phyloP scores from a whole-genome alignment of 2,329 filamentous ascomycete species.

The Diaporthe sp. region DNA sequence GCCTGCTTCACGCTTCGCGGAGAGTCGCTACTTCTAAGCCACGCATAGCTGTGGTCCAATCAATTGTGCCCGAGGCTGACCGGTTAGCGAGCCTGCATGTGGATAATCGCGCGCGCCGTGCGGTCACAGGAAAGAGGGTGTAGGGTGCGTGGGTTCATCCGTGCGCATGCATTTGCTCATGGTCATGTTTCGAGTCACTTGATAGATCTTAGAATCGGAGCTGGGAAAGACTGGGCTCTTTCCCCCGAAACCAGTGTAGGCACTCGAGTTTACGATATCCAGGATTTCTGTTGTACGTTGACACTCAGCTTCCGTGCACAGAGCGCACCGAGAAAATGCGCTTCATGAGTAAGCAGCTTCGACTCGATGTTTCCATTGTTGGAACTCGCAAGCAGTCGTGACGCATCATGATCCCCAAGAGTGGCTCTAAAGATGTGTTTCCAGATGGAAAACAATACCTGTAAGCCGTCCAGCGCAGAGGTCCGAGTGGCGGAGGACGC shows the following conservation, averaged over 20 bases:
- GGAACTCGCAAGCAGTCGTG: not conserved
- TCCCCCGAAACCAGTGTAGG: not conserved
- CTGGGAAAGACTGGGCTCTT: not conserved
- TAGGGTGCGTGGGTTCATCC: not conserved
- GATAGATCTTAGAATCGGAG: not conserved
- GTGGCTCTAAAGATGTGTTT: not conserved
- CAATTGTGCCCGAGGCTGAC: constrained; percentile 21
- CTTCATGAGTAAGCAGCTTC: not conserved
- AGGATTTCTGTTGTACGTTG: too few species aligned
- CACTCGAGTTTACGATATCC: not conserved
- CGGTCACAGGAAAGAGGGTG: not conserved
- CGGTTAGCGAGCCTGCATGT: constrained; percentile 32
- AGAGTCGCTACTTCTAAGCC: constrained; percentile 31
- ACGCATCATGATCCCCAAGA: not conserved
- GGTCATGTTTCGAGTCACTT: constrained; percentile 17
- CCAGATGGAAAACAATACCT: not conserved
- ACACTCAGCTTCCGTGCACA: too few species aligned
- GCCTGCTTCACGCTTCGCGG: constrained; percentile 13
- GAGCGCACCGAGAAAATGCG: not conserved
- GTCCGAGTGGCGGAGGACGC: not conserved
- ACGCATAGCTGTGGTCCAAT: constrained; percentile 26
- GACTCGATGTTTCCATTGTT: not conserved
- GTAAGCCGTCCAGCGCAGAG: not conserved
- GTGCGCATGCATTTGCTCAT: not conserved
- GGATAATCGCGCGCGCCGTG: constrained; percentile 4